Percentiles rank a stretch among this genome's conserved stretches.
Evolutionary conservation across 139 green algal genomes (phyloP).

Genomic region (Picochlorum sp.): DNA sequence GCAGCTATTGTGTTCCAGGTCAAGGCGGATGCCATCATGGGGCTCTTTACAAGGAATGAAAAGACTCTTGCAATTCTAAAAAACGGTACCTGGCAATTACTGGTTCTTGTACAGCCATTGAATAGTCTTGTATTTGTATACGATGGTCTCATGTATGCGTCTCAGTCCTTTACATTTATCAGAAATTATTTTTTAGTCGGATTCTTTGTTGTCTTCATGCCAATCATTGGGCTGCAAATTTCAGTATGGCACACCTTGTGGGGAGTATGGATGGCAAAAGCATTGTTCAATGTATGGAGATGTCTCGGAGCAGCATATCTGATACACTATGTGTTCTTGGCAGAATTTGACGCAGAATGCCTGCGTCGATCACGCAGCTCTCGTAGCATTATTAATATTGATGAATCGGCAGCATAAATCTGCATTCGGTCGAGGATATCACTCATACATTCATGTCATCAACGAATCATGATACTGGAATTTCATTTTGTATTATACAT

Average conservation of each 20-base stretch:
- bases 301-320: conserved; percentile 33
- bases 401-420: too few species aligned
- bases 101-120: conserved; percentile 43
- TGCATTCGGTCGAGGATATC: too few species aligned
- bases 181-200: conserved; percentile 36
- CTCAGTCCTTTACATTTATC: conserved; percentile 46
- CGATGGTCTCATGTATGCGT: conserved; percentile 54
- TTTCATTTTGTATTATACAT: not conserved
- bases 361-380: not conserved
- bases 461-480: not conserved
- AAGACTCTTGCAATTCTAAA: conserved; percentile 9
- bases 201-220: conserved; percentile 45
- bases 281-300: conserved; percentile 43
- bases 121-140: conserved; percentile 58
- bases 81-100: conserved; percentile 30
- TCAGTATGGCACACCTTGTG: conserved; percentile 22
- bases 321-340: conserved; percentile 34
- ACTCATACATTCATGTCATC: not conserved
- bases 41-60: conserved; percentile 36
- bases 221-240: conserved; percentile 22
- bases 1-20: conserved; percentile 17
- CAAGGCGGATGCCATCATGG: conserved; percentile 16
- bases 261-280: conserved; percentile 44
- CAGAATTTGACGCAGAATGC: conserved; percentile 10
- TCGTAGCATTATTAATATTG: not conserved